Base-by-base conservation (phyloP, 2,329 filamentous ascomycete species). In the Neospermospora avenae region DNA sequence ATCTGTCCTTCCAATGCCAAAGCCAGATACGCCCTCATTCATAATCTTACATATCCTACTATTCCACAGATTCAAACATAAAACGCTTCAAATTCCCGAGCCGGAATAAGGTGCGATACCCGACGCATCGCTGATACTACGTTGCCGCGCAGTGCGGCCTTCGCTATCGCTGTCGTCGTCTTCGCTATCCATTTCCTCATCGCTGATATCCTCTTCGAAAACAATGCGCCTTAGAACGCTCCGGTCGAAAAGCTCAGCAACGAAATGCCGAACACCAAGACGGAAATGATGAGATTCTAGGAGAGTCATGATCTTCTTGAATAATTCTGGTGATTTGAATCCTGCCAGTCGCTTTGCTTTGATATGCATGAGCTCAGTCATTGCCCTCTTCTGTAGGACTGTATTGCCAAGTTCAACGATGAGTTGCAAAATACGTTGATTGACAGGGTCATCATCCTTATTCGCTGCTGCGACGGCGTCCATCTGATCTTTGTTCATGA, bases 241-340 rank as follows among this genome's bases (percentile, higher is more conserved):
- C 75, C 93, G 95, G 70, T 98, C 93, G 70, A 99, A 99, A 22
- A 99, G 77, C 72, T 98, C 95, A 61, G 98, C 87, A 37, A 96
- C 89, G 76, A 96, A 93, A 48, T 93, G 87, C 63, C 93, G 88
- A 28, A 96, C 89, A 1, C 88, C 88, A 2, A 99, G 81, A 22
- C 92, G 85, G 75, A 95, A 98, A 72, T 96, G 91, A 69, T 96
- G 93, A 67, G 85, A 87, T 74, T 97, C 92, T 61, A 99, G 81
- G 52, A 98, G 81, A 8, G 85, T 84, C 79, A 99, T 87, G 49
- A 95, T 87, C 70, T 92, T 90, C 67, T 87, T 87, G 77, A 98
- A 98, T 44, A 99, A 83, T 4, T 81, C 80, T 4, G 88, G 84
- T 69, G 89, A 88, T 39, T 83, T 83, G 72, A 99, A 97, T 0